A percentile compares a stretch with the other conserved stretches of the same genome.
Evolutionary conservation across 1,139 yeast species (phyloP).

Genomic region (Candida sojae): DNA sequence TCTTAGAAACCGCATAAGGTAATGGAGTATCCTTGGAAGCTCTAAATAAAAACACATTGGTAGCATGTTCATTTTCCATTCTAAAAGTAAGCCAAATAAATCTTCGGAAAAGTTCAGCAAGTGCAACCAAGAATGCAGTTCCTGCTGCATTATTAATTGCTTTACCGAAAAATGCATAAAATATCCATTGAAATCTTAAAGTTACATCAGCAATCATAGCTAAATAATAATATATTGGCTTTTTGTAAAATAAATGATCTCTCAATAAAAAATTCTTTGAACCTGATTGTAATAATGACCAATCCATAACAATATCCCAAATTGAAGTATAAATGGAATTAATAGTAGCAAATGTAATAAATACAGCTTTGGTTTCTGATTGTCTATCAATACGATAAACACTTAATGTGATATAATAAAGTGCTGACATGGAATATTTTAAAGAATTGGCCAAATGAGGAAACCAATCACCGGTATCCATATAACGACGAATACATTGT

Average conservation of each 20-base stretch:
- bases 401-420: conserved; percentile 76
- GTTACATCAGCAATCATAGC: conserved; percentile 75
- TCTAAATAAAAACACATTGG: conserved; percentile 80
- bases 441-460: conserved; percentile 94
- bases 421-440: conserved; percentile 68
- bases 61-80: conserved; percentile 93
- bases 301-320: conserved; percentile 96
- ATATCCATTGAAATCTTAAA: conserved; percentile 87
- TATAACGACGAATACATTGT: conserved; percentile 89
- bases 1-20: conserved; percentile 61
- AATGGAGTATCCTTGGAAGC: conserved; percentile 86
- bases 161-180: conserved; percentile 69
- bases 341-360: conserved; percentile 71
- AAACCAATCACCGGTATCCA: conserved; percentile 93
- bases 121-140: conserved; percentile 81
- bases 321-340: conserved; percentile 70
- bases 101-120: conserved; percentile 80
- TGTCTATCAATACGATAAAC: conserved; percentile 68
- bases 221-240: conserved; percentile 62
- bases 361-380: conserved; percentile 49
- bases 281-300: conserved; percentile 77
- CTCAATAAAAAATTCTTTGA: conserved; percentile 64
- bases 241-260: conserved; percentile 65
- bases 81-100: conserved; percentile 89
- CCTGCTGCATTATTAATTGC: conserved; percentile 88